phyloP scores from a whole-genome alignment of 176 grass and related monocot species.

The Chrysopogon serrulatus region DNA sequence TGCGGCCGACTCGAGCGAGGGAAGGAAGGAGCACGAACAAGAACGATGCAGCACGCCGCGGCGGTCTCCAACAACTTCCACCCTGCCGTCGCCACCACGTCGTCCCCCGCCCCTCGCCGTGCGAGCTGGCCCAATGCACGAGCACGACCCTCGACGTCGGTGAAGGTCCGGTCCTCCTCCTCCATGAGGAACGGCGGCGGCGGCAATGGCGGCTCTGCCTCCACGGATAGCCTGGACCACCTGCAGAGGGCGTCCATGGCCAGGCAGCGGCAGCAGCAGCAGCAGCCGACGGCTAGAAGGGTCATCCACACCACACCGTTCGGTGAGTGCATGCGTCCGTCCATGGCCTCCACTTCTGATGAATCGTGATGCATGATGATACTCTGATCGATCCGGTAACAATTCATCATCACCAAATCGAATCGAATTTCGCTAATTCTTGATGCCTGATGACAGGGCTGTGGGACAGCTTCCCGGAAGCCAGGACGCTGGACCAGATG shows the following conservation, averaged over 20 bases:
- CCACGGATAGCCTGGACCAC: constrained; percentile 41
- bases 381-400: neutral
- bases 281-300: neutral
- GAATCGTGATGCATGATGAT: neutral
- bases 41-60: neutral
- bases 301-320: constrained; percentile 25
- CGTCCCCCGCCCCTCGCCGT: neutral
- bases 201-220: neutral
- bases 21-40: neutral
- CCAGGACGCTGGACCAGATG: constrained; percentile 56
- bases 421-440: neutral
- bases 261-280: constrained; percentile 18
- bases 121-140: neutral
- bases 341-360: neutral
- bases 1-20: neutral
- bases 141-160: neutral
- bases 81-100: neutral
- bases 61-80: neutral
- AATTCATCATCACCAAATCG: neutral
- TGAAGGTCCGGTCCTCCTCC: neutral
- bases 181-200: constrained; percentile 16
- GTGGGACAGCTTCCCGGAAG: constrained; percentile 56
- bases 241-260: constrained; percentile 20
- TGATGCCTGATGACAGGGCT: constrained; percentile 19
- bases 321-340: neutral